phyloP scores from a whole-genome alignment of 345 rosid genomes.

The Schrenkiella parvula region DNA sequence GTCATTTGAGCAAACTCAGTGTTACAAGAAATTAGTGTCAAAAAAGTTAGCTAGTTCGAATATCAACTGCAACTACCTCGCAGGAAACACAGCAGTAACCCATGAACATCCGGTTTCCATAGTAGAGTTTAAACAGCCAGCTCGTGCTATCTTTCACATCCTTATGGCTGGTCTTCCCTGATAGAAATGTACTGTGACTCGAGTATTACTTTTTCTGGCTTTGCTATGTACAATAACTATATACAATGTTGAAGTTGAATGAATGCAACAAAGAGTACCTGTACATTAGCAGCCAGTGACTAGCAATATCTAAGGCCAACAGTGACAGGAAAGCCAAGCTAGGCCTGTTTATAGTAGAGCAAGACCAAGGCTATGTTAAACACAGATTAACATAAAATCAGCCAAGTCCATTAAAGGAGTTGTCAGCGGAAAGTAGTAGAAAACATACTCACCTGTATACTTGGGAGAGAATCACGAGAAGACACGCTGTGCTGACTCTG shows the following conservation, averaged over 20 bases:
- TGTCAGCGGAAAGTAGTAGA: neutral
- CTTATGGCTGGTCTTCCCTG: conserved; percentile 86
- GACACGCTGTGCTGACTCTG: conserved; percentile 97
- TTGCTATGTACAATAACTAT: neutral
- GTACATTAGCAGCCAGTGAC: conserved; percentile 98
- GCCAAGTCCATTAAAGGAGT: neutral
- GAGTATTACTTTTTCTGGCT: conserved; percentile 7
- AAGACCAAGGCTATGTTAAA: neutral
- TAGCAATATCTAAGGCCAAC: conserved; percentile 83
- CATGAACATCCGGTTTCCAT: conserved; percentile 93
- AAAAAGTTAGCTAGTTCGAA: neutral
- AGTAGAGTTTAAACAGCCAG: conserved; percentile 91
- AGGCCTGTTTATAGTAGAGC: conserved; percentile 52
- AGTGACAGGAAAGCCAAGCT: conserved; percentile 78
- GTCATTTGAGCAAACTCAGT: neutral
- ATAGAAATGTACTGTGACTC: conserved; percentile 75
- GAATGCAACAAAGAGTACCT: conserved; percentile 44
- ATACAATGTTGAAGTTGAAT: neutral
- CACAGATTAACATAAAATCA: neutral
- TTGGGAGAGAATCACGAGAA: conserved; percentile 84
- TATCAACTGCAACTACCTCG: conserved; percentile 50
- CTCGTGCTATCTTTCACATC: conserved; percentile 90
- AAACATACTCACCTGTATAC: conserved; percentile 51
- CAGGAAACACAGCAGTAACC: conserved; percentile 89
- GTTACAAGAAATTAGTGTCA: neutral